These are phyloP conservation scores for Penicillium maclennaniae DNA, from an alignment of 495 filamentous ascomycete genomes.

Conservation along the genomic window DNA sequence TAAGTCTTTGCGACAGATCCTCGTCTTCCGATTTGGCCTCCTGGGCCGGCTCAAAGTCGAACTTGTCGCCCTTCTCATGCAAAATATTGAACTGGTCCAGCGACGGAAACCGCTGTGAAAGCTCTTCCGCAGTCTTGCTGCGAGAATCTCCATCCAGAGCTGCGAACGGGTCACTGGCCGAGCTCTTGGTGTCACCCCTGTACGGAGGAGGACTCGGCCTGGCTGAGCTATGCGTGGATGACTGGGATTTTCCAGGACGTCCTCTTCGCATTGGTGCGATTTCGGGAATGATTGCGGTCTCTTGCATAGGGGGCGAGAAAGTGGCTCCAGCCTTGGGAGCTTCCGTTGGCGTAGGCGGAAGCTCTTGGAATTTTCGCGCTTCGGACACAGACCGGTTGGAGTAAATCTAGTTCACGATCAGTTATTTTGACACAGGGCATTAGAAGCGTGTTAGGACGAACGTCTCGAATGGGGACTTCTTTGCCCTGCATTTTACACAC, in stretches of 20 bases:
- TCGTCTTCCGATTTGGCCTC: slow-evolving; percentile 49
- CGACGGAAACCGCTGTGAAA: slow-evolving; percentile 81
- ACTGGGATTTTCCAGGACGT: slow-evolving; percentile 59
- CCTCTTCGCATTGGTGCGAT: slow-evolving; percentile 94
- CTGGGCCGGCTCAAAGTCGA: slow-evolving; percentile 69
- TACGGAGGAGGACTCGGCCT: slow-evolving; percentile 73
- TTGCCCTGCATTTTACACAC: slow-evolving; percentile 84
- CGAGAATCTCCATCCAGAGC: slow-evolving; percentile 67
- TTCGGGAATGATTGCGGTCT: slow-evolving; percentile 75
- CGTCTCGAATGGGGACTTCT: slow-evolving; percentile 88
- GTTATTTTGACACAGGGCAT: slow-evolving; percentile 5
- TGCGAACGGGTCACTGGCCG: slow-evolving; percentile 82
- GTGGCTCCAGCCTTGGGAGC: slow-evolving; percentile 66
- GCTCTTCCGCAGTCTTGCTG: slow-evolving; percentile 62
- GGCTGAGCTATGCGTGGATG: slow-evolving; percentile 38
- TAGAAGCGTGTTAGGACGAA: slow-evolving; percentile 40
- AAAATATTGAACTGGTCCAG: slow-evolving; percentile 90
- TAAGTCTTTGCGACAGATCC: slow-evolving; percentile 69
- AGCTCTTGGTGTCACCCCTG: slow-evolving; percentile 41
- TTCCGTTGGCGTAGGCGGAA: slow-evolving; percentile 52
- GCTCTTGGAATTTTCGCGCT: slow-evolving; percentile 55
- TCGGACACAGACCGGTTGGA: slow-evolving; percentile 62
- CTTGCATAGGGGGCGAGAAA: slow-evolving; percentile 60
- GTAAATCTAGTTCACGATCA: slow-evolving; percentile 65
- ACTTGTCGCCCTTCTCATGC: slow-evolving; percentile 80